These are phyloP conservation scores for Ceratocystiopsis sp. DNA, from an alignment of 2,329 filamentous ascomycete genomes.

Conservation along the genomic window DNA sequence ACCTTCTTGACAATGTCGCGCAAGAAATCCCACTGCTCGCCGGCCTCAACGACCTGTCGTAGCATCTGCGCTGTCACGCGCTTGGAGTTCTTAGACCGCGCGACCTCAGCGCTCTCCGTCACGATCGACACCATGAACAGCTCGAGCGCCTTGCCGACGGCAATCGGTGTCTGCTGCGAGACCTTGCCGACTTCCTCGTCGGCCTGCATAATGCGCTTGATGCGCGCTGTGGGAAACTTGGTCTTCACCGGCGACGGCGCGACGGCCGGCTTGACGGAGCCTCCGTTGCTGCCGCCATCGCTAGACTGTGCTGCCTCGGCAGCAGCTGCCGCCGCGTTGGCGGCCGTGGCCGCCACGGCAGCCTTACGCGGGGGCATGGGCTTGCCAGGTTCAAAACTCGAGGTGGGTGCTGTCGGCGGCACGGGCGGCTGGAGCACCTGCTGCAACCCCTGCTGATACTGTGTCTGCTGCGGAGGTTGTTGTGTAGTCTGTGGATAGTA, in stretches of 20 bases:
- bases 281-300: slow-evolving; percentile 2
- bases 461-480: slow-evolving; percentile 3
- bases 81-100: slow-evolving; percentile 68
- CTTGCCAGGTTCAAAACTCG: neutral
- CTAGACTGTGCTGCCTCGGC: neutral
- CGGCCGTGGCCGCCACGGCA: neutral
- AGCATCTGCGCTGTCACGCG: slow-evolving; percentile 80
- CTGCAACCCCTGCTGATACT: slow-evolving; percentile 3
- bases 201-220: slow-evolving; percentile 98
- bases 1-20: slow-evolving; percentile 80
- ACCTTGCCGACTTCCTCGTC: slow-evolving; percentile 98
- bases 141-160: slow-evolving; percentile 88
- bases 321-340: neutral
- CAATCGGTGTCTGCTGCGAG: slow-evolving; percentile 90
- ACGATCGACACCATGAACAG: slow-evolving; percentile 96
- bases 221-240: slow-evolving; percentile 91
- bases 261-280: slow-evolving; percentile 13
- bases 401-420: neutral
- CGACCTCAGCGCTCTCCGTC: slow-evolving; percentile 70
- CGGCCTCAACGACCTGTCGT: slow-evolving; percentile 73
- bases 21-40: slow-evolving; percentile 90
- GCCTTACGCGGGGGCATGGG: slow-evolving; percentile 8
- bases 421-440: neutral
- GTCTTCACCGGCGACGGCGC: slow-evolving; percentile 66
- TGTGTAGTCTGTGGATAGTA: slow-evolving; percentile 2